Conservation (phyloP, 2,329 filamentous ascomycete genomes). For the Penicillium sp. region DNA sequence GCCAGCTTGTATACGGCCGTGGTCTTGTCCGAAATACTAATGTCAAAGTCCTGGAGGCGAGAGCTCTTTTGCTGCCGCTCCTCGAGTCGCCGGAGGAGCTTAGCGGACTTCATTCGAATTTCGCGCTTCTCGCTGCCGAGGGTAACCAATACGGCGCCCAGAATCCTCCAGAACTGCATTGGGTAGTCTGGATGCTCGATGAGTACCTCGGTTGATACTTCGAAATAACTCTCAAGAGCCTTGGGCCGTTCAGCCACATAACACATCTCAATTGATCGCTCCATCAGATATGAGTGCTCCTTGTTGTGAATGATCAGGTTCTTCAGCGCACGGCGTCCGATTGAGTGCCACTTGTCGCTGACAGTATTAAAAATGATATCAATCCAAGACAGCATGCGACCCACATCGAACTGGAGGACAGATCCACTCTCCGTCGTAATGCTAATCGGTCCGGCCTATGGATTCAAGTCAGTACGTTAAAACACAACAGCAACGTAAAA, state of each 20-base stretch:
- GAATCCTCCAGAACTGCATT: conserved; percentile 84
- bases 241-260: conserved; percentile 81
- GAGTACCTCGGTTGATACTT: conserved; percentile 85
- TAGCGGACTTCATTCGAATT: conserved; percentile 84
- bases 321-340: conserved; percentile 82
- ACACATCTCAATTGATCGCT: conserved; percentile 88
- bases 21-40: conserved; percentile 97
- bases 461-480: conserved; percentile 17
- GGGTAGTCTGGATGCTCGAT: conserved; percentile 81
- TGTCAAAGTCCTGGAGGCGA: conserved; percentile 95
- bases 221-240: conserved; percentile 91
- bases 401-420: conserved; percentile 87
- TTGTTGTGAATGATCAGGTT: conserved; percentile 91
- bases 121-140: conserved; percentile 89
- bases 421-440: conserved; percentile 86
- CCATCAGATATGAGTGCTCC: conserved; percentile 80
- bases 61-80: conserved; percentile 81
- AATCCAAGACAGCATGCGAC: conserved; percentile 92
- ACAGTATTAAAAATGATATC: conserved; percentile 90
- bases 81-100: conserved; percentile 78
- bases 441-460: conserved; percentile 69
- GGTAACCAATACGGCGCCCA: conserved; percentile 87
- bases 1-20: conserved; percentile 97
- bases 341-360: conserved; percentile 89
- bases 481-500: background rate